Base-by-base conservation (phyloP, 2,329 filamentous ascomycete genomes). In the Didymella arachidicola region DNA sequence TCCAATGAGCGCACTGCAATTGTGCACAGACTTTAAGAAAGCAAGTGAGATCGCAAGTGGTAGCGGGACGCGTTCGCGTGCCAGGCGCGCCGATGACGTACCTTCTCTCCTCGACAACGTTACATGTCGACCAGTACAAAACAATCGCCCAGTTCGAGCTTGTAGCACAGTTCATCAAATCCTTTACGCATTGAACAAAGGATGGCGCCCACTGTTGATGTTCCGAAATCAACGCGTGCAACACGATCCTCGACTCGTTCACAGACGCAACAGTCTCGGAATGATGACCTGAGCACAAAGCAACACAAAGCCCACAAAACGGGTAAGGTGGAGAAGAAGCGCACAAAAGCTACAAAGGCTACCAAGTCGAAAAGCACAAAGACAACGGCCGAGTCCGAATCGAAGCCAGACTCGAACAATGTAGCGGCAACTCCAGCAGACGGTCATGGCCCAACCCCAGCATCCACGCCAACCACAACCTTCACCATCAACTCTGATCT, bases 401-500 rank as follows among this genome's bases (percentile, higher is more conserved):
- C 14, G 32, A 16, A n/a, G 6, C 19, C 29, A 53, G 53, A 7
- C 41, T 49, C 2, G 10, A 4, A 7, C 19, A 36, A 22, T 2
- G 19, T 36, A 16, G 6, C 12, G 12, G 5, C 18, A 25, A 4
- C 16, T 22, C 8, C 19, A 22, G 3, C 7, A 12, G 18, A 30
- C 10, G 34, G 25, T 3, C 29, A 11, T n/a, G 25, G 18, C 16
- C 8, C 19, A 2, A 44, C 6, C 27, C 5, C 43, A n/a, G n/a
- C 45, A 26, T 26, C 26, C 16, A 6, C 36, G 7, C 2, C 36
- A 7, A 16, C 32, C 10, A 60, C 44, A 3, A 52, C 12, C 16
- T 26, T 66, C 10, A 64, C 53, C 43, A 64, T 71, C 32, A 53
- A 39, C 3, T 62, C 66, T 34, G 26, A 48, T 2, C 56, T 62